A percentile compares a stretch with the other conserved stretches of the same genome.
These are phyloP conservation scores for Litchi chinensis DNA, from an alignment of 345 rosid species.

Conservation along the genomic window DNA sequence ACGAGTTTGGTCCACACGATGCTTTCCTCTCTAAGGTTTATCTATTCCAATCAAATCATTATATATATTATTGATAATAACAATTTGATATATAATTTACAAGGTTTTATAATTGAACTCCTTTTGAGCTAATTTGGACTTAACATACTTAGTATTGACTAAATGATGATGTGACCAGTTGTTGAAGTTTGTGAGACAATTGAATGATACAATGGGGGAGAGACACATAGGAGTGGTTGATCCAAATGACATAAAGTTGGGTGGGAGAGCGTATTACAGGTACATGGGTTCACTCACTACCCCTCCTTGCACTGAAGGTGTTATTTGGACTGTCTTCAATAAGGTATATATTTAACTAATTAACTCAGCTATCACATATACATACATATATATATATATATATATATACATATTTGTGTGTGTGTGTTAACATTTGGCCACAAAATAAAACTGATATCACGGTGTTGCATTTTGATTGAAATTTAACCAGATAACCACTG, in stretches of 20 bases:
- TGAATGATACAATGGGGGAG: constrained; percentile 27
- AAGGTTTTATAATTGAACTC: too few relatives aligned
- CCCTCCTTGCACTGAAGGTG: constrained; percentile 87
- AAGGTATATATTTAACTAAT: constrained; percentile 43
- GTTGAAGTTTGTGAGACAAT: constrained; percentile 19
- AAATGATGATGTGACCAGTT: constrained; percentile 27
- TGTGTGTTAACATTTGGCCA: too few relatives aligned
- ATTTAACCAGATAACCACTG: constrained; percentile 35
- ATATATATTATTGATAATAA: too few relatives aligned
- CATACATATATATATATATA: too few relatives aligned
- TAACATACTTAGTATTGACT: too few relatives aligned
- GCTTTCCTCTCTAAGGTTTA: constrained; percentile 58
- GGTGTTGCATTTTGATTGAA: neutral
- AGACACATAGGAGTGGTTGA: constrained; percentile 49
- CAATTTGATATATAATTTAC: too few relatives aligned
- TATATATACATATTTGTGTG: too few relatives aligned
- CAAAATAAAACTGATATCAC: neutral
- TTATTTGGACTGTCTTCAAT: constrained; percentile 60
- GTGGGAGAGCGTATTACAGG: constrained; percentile 56
- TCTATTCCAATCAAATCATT: too few relatives aligned
- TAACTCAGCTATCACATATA: neutral
- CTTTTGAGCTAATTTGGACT: too few relatives aligned
- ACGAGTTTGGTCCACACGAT: constrained; percentile 53
- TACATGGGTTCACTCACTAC: constrained; percentile 78
- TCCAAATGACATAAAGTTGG: constrained; percentile 50